A percentile compares a stretch with the other conserved stretches of the same genome.
Evolutionary conservation across 495 filamentous ascomycete genomes (phyloP).

Genomic region (Aspergillus asperescens): DNA sequence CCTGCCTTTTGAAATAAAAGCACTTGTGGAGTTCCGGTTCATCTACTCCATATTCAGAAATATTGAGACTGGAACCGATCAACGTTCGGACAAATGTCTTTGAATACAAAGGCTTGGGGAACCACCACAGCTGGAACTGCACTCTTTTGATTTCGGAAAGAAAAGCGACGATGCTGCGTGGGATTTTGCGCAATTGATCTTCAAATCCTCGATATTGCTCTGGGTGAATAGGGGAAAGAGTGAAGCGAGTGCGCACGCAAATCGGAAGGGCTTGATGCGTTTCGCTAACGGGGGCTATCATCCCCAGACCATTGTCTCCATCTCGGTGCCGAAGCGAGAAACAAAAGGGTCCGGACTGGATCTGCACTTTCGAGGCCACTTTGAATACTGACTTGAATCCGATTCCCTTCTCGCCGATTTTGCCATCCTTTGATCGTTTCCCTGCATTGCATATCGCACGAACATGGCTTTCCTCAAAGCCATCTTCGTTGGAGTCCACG

Average conservation of each 20-base stretch:
- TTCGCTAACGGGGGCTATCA: neutral
- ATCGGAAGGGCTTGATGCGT: neutral
- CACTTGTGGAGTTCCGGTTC: neutral
- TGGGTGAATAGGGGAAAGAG: neutral
- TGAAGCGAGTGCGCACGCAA: constrained; percentile 1
- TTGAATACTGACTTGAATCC: constrained; percentile 2
- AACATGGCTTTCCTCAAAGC: constrained; percentile 7
- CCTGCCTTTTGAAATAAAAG: neutral
- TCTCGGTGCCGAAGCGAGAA: constrained; percentile 8
- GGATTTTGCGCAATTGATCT: neutral
- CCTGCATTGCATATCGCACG: constrained; percentile 7
- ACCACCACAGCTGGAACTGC: neutral
- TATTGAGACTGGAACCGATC: neutral
- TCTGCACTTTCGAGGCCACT: neutral
- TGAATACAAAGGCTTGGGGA: neutral
- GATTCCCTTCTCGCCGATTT: constrained; percentile 1
- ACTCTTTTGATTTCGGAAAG: neutral
- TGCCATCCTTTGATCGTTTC: neutral
- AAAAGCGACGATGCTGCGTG: neutral
- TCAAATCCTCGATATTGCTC: neutral
- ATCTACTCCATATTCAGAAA: too few relatives aligned
- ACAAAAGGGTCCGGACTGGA: constrained; percentile 8
- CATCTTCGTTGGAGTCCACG: constrained; percentile 4
- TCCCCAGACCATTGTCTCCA: constrained; percentile 1
- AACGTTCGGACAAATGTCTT: neutral